Evolutionary conservation across 768 basidiomycete species (phyloP), one percentile per base, ranked within the genome.

Genomic region (Phylloporus sp.): DNA sequence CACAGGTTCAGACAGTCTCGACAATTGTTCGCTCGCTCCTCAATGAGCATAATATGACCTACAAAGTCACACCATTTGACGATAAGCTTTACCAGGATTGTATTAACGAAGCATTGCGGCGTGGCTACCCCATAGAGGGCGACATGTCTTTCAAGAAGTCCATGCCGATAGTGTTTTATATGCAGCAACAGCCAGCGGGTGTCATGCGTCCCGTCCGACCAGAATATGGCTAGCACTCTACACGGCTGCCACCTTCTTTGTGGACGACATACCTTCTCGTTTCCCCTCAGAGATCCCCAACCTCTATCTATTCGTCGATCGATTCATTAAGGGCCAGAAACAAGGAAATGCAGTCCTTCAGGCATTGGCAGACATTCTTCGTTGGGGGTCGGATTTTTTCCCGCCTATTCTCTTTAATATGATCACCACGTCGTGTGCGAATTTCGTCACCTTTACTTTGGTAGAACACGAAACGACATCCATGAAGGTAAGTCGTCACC

Each of bases 221-320:
- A 59, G 59, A 39, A 60, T 70, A 6, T 60, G 65, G 48, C 64
- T 70, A n/a, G 62, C 69, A 3, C 48, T 71, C 4, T 71, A 62
- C 46, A 69, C 68, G 7, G 59, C 69, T 3, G 65, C 59, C 37
- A 23, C 53, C 20, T 56, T 62, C 23, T 68, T 58, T 38, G 46
- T 66, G 28, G 72, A 74, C 49, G 70, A 73, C 49, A 31, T 50
- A 6, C 56, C 58, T 27, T 45, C 45, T 5, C 37, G 55, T n/a
- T 60, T 65, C 36, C 41, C 56, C 26, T 50, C 51, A 4, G 45
- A 45, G 36, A 15, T 15, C 13, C 28, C 56, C 3, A 22, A 54
- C 8, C 49, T 71, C 9, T 54, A 60, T 8, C 45, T 51, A 21
- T 74, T 74, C 57, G 62, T 60, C 29, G 47, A 59, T 17, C 51